Evolutionary conservation across 345 rosid genomes (phyloP), one percentile per base, ranked within the genome.

Genomic region (Euphorbia pulcherrima): DNA sequence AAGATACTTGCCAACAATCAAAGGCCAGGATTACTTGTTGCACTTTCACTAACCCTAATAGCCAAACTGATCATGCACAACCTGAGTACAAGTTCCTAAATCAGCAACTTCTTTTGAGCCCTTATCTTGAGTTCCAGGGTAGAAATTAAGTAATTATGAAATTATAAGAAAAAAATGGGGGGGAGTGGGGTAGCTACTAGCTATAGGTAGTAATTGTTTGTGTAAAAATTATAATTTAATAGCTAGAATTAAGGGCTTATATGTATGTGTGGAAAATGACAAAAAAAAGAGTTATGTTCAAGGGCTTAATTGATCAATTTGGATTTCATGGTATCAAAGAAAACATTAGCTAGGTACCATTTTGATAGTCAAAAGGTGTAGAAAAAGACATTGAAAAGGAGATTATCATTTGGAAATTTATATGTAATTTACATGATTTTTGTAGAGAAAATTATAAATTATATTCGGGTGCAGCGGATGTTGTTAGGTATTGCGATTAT

Each of bases 101-200:
- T 67, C 93, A 85, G 73, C 82, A 82, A 39, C 68, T 87, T 40
- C 71, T 86, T 24, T 62, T 83, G 77, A 81, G 80, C 69, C 86
- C 84, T 59, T 77, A 79, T 75, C 76, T 82, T 80, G 84, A 84
- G 13, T 84, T 83, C 68, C 89, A 82, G 60, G 86, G 87, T 20
- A 86, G 55, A 79, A 71, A 65, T 16, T 33, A 33, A 33, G 3
- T 33, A 33, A 33, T 33, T 33, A 33, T 33, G 4, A 33, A 33
- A 33, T 33, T 33, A 33, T 0, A 44, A 11, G 28, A 26, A 61
- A 27, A 41, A 14, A 28, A 27, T 3, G 26, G 14, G 5, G 30
- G 44, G 13, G 13, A 0, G 2, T 46, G 26, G 8, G 28, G 26
- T 21, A 11, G 16, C 50, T 44, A 33, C 37, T 33, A 7, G 37